Evolutionary conservation across 2,329 filamentous ascomycete genomes (phyloP).

Genomic region (Aureobasidium sp.): DNA sequence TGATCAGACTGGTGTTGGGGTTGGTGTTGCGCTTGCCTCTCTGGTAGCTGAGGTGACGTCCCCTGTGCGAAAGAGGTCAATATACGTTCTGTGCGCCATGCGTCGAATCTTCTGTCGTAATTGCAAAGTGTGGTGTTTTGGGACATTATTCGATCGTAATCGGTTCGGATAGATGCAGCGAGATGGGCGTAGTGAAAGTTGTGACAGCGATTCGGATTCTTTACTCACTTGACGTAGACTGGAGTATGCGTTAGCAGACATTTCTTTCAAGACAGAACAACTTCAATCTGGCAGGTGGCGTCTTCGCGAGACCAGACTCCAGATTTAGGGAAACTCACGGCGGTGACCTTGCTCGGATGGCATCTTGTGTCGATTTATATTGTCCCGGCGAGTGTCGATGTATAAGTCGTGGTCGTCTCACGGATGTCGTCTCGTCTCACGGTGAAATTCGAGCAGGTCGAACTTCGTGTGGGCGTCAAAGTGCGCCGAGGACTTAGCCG

Average conservation of each 20-base stretch:
- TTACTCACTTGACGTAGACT: conserved; percentile 31
- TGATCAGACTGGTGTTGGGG: conserved; percentile 76
- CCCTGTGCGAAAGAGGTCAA: conserved; percentile 48
- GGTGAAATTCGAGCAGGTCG: too few relatives aligned
- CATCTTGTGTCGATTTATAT: conserved; percentile 9
- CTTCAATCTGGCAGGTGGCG: neutral
- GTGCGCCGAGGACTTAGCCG: neutral
- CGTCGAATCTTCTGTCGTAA: neutral
- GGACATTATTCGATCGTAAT: neutral
- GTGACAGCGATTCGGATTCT: neutral
- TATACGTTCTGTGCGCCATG: conserved; percentile 2
- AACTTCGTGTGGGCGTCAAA: too few relatives aligned
- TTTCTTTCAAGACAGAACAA: neutral
- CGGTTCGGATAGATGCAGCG: neutral
- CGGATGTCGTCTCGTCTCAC: too few relatives aligned
- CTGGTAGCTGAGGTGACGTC: conserved; percentile 97
- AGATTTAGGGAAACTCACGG: conserved; percentile 4
- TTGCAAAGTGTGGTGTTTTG: neutral
- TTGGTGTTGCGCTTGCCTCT: conserved; percentile 87
- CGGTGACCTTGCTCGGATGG: conserved; percentile 14
- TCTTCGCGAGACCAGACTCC: neutral
- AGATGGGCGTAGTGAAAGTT: neutral
- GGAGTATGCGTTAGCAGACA: conserved; percentile 12
- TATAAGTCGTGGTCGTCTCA: too few relatives aligned
- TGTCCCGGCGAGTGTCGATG: conserved; percentile 10